Evolutionary conservation across 768 basidiomycete species (phyloP), one percentile per base, ranked within the genome.

Genomic region (Dacryopinax spathularia): DNA sequence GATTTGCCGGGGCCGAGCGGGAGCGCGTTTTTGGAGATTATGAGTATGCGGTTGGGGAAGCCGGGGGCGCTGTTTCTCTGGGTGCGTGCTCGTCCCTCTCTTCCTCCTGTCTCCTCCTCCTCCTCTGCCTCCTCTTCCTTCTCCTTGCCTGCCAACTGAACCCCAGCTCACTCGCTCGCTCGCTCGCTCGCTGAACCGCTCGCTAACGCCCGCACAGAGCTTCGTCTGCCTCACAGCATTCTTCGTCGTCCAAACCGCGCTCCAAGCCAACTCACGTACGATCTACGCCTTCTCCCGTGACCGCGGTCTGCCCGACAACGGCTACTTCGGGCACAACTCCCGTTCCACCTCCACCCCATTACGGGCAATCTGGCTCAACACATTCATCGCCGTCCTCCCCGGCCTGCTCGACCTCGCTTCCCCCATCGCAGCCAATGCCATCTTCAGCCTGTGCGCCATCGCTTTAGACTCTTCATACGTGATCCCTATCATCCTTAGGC

Each of bases 211-310:
- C 20, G 22, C 20, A 33, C 61, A 85, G 85, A 78, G 78, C 15
- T 84, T 86, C 66, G 87, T 90, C 33, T 91, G 90, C 77, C 71
- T 89, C 64, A 89, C 90, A 16, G 91, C 91, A 0, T 92, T 91
- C 77, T 89, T 89, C 72, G 88, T 90, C 63, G 84, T 83, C 18
- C 88, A 89, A 33, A 77, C 77, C 13, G 77, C 89, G 12, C 78
- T 90, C 5, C 91, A 94, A 68, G 91, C 91, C 25, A 84, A 83
- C 62, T 88, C 89, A 2, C 80, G 91, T 35, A 87, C 88, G 0
- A 77, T 91, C 27, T 91, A 87, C 69, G 91, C 91, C 1, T 91
- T 94, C 76, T 86, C 85, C 69, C 84, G 88, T 62, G 89, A 90
- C 70, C 80, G 84, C 63, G 87, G 87, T 56, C 80, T 91, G 33